Evolutionary conservation across 2,329 filamentous ascomycete species (phyloP), one percentile per base, ranked within the genome.

Genomic region (Penicillium sp.): DNA sequence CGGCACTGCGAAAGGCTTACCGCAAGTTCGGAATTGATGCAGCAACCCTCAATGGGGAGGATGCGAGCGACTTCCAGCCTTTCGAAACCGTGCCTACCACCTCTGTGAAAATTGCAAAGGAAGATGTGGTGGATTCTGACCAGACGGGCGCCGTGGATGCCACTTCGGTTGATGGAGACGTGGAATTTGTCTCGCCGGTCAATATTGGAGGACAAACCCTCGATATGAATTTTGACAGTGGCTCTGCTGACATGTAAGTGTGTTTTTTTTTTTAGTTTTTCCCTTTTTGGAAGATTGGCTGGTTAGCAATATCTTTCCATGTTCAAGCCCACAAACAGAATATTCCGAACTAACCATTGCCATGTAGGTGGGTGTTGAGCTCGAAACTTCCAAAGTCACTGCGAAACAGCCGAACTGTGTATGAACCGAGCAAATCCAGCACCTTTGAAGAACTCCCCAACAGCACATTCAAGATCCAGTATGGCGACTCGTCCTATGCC

Each of bases 211-310:
- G 85, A 5, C 88, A 91, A 74, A 82, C 79, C 5, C 67, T 91
- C 56, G 84, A 86, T 67, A 75, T 91, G 70, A 84, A 90, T 70
- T 89, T 91, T 68, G 88, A 91, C 73, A 88, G 87, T n/a, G 88
- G 88, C 55, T 90, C 87, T 2, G 83, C 88, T 13, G 88, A 91
- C 72, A 80, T 90, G 77, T 85, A 79, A 69, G 82, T 46, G 82
- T 46, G 48, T 11, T 9, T 21, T 6, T 4, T 23, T 31, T 27
- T 27, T 2, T 7, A 7, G 2, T 16, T 8, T 16, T 34, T 34
- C 33, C 7, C 15, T 5, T 9, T n/a, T 29, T n/a, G 11, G 31
- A 23, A 27, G 19, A n/a, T 29, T 38, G 31, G 13, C 23, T 23
- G 4, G 38, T 9, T 16, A 16, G 31, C 16, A 21, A 38, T 13